Evolutionary conservation across 345 rosid species (phyloP).

Genomic region (Euphorbia peplus): DNA sequence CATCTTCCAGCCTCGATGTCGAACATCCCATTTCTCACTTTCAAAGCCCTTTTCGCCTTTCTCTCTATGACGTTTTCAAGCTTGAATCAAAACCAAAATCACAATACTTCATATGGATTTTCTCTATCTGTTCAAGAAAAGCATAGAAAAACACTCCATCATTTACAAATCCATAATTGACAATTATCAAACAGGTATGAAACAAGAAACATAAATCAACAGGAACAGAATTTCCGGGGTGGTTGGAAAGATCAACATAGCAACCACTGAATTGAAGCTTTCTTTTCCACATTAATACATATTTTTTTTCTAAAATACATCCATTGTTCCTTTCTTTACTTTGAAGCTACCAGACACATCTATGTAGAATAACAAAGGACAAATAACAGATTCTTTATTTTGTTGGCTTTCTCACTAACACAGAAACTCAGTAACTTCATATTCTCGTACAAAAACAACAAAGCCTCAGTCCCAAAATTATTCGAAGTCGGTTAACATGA

Average conservation of each 20-base stretch:
- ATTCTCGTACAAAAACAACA: slow-evolving; percentile 1
- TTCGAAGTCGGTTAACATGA: too few relatives aligned
- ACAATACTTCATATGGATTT: slow-evolving; percentile 37
- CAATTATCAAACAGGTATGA: slow-evolving; percentile 12
- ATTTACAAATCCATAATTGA: neutral
- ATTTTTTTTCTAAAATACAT: neutral
- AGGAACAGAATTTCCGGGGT: slow-evolving; percentile 1
- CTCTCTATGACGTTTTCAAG: slow-evolving; percentile 23
- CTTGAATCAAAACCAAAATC: slow-evolving; percentile 30
- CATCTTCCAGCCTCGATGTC: slow-evolving; percentile 76
- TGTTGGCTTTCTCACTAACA: slow-evolving; percentile 1
- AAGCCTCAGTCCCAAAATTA: too few relatives aligned
- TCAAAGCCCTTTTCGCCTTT: slow-evolving; percentile 5
- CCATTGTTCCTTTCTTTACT: slow-evolving; percentile 37
- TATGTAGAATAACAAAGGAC: slow-evolving; percentile 12
- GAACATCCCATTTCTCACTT: slow-evolving; percentile 84
- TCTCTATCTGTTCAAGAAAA: slow-evolving; percentile 26
- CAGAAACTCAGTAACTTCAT: slow-evolving; percentile 2
- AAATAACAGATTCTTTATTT: slow-evolving; percentile 21
- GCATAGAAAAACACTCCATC: slow-evolving; percentile 6
- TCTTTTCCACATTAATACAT: neutral
- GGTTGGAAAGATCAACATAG: neutral
- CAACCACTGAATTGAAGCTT: neutral
- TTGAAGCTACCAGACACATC: slow-evolving; percentile 31
- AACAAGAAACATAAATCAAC: slow-evolving; percentile 11